Evolutionary conservation across 2,329 filamentous ascomycete species (phyloP), one percentile per base, ranked within the genome.

Genomic region (Exophiala aquamarina): DNA sequence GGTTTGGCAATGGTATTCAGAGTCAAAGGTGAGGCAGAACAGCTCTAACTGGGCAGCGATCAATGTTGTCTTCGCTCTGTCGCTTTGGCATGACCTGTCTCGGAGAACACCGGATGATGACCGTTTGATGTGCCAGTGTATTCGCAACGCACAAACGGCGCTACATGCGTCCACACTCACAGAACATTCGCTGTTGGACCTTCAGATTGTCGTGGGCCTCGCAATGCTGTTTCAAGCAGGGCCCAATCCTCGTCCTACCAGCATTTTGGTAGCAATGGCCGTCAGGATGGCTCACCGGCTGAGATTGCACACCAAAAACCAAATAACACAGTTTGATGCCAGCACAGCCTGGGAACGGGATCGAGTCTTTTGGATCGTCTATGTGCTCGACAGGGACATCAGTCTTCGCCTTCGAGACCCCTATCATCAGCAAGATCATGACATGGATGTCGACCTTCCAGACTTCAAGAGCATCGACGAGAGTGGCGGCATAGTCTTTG

Each of bases 321-420:
- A 17, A 13, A 21, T 20, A 4, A n/a, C 20, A 4, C 14, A 11
- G 3, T 33, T 43, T 7, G 41, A 43, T 18, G 28, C 26, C 8
- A 32, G 28, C 8, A 36, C 49, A 57, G 38, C 58, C 55, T 51
- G 52, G 52, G 53, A 62, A 48, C 55, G 58, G 15, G 52, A 44
- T 39, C 47, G 50, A 33, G 58, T 61, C 35, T 62, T 62, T 47
- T 62, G 60, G 60, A 43, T 62, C 41, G 55, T 50, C n/a, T 62
- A 61, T 49, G 52, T 61, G 21, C 58, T 62, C 33, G 70, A 73
- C 48, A 67, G 66, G 38, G 70, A 72, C 55, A 63, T 67, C 39
- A 61, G 67, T 14, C 68, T 74, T 60, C 62, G 63, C 13, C 69
- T 69, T 44, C 65, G 63, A 19, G 65, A 69, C 53, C 69, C 70